phyloP scores from a whole-genome alignment of 306 rosid genomes.

The Lithocarpus polystachyus region DNA sequence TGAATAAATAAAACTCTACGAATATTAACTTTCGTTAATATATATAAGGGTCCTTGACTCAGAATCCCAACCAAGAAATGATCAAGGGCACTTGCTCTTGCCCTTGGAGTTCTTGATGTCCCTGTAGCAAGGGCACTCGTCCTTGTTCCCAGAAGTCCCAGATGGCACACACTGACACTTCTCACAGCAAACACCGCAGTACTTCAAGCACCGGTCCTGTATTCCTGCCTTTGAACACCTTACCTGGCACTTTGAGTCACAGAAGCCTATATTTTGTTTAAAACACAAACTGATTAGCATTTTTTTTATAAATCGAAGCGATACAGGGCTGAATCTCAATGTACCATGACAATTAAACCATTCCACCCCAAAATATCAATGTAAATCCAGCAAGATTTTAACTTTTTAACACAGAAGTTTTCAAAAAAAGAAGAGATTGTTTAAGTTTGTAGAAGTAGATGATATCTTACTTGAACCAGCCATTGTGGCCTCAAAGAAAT shows the following conservation, averaged over 20 bases:
- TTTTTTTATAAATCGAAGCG: no score
- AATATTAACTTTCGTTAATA: not conserved
- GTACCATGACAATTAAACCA: no score
- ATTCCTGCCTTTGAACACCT: slow-evolving; percentile 72
- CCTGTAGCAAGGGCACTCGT: slow-evolving; percentile 92
- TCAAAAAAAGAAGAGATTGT: no score
- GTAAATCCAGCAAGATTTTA: no score
- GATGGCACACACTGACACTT: slow-evolving; percentile 85
- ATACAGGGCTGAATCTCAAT: no score
- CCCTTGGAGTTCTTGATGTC: slow-evolving; percentile 80
- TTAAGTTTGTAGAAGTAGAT: no score
- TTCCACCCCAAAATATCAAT: no score
- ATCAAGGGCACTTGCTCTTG: slow-evolving; percentile 66
- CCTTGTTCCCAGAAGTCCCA: slow-evolving; percentile 82
- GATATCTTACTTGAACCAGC: slow-evolving; percentile 56
- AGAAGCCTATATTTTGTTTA: slow-evolving; percentile 32
- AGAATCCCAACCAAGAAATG: not conserved
- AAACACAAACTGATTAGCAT: no score
- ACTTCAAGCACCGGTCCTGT: slow-evolving; percentile 64
- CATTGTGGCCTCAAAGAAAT: slow-evolving; percentile 41
- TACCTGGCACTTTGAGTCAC: slow-evolving; percentile 46
- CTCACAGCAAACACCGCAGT: slow-evolving; percentile 79
- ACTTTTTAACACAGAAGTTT: no score
- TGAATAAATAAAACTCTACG: not conserved
- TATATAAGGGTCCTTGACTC: not conserved